Evolutionary conservation across 2,329 filamentous ascomycete species (phyloP), one percentile per base, ranked within the genome.

Genomic region (Fusarium sp.): DNA sequence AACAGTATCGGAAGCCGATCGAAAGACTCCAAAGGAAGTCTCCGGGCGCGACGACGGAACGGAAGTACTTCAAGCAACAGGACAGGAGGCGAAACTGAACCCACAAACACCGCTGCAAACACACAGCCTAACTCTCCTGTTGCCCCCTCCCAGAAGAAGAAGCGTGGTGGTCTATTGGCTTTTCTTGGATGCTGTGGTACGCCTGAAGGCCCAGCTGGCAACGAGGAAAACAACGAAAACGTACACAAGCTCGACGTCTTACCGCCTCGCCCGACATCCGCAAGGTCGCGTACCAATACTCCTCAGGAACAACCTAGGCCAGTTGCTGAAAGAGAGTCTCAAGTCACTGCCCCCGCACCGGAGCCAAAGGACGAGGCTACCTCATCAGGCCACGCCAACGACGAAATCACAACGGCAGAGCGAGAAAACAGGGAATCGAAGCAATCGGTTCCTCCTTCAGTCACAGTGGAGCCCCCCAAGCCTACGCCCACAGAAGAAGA

Each of bases 101-200:
- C 84, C 56, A 83, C 82, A 45, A 84, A 82, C 73, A 84, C 84
- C 7, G 79, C 83, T 34, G 82, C 79, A 66, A 82, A 83, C 62
- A 84, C 85, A 19, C 84, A 85, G 74, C 84, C 84, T 42, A 85
- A 81, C 75, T 86, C 86, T 34, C 85, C 86, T 30, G 81, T 79
- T 11, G 81, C 81, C 53, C 83, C 82, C 55, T 79, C 82, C 37
- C 80, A 83, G 61, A 85, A 84, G 75, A 88, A 88, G 79, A 86
- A 83, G 76, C 83, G 81, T 55, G 83, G 84, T 62, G 85, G 86
- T n/a, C 78, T 89, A 46, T 78, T 89, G 37, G 82, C 87, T 25
- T 85, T 93, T 57, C 83, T 93, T 62, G 88, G 86, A 64, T 93
- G 91, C 81, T 93, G 91, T 77, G 85, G 84, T 58, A 84, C 88